Evolutionary conservation across 2,329 filamentous ascomycete species (phyloP).

Genomic region (Fusarium sp.): DNA sequence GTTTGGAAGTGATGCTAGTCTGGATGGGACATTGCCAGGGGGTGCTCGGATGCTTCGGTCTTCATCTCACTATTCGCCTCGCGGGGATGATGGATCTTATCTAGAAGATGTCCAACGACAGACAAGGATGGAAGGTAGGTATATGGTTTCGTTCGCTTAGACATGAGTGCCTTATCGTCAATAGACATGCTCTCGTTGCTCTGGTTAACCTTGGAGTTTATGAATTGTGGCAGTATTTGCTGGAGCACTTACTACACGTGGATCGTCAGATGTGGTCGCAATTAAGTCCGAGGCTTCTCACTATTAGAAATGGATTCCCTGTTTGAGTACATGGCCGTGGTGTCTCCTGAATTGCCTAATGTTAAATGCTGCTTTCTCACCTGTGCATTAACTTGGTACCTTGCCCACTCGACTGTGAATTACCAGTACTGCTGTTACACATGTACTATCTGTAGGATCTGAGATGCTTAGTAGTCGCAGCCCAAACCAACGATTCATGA

Average conservation of each 20-base stretch:
- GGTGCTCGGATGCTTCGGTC: slow-evolving; percentile 45
- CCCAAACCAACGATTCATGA: neutral
- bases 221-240: neutral
- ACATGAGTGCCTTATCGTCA: neutral
- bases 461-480: neutral
- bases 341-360: neutral
- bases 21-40: slow-evolving; percentile 50
- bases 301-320: neutral
- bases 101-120: slow-evolving; percentile 45
- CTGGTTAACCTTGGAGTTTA: neutral
- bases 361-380: neutral
- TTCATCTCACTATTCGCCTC: slow-evolving; percentile 52
- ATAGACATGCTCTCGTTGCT: neutral
- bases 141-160: slow-evolving; percentile 25
- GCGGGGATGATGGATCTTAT: slow-evolving; percentile 53
- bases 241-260: neutral
- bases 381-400: neutral
- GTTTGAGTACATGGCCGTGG: neutral
- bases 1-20: slow-evolving; percentile 51
- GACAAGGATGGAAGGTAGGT: slow-evolving; percentile 31
- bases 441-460: neutral
- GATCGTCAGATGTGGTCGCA: neutral
- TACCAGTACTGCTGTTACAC: neutral
- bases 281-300: neutral
- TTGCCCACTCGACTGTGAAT: neutral